Conservation (phyloP, 176 grass and related monocot species). For the Raddia distichophylla region DNA sequence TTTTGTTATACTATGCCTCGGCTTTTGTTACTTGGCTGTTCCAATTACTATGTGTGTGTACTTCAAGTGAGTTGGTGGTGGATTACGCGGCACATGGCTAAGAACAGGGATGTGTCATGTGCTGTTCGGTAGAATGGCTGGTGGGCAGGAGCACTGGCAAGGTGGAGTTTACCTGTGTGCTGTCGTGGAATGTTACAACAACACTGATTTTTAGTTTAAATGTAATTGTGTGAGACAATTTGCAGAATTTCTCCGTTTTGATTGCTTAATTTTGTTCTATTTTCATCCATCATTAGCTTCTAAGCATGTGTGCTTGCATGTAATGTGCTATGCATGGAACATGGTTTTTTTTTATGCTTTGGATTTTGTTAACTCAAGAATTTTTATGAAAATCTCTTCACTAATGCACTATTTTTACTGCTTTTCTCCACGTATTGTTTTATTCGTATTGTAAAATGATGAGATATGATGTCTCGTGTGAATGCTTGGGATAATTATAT, state of each 20-base stretch:
- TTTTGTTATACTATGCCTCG: neutral
- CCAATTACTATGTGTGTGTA: neutral
- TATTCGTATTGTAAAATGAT: constrained; percentile 9
- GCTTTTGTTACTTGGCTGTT: neutral
- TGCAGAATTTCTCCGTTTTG: neutral
- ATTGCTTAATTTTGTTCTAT: neutral
- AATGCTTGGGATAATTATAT: constrained; percentile 10
- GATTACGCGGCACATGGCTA: neutral
- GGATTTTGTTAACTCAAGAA: constrained; percentile 1
- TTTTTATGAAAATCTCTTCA: constrained; percentile 17
- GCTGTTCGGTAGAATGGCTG: neutral
- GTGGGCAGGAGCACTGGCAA: neutral
- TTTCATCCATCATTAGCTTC: neutral
- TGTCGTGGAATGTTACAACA: neutral
- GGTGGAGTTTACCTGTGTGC: neutral
- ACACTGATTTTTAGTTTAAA: neutral
- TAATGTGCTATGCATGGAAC: constrained; percentile 4
- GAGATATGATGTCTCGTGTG: neutral
- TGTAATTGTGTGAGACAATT: neutral
- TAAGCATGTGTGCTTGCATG: neutral
- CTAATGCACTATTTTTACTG: constrained; percentile 1
- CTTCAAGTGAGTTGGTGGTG: neutral
- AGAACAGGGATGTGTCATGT: neutral
- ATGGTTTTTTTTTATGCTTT: neutral
- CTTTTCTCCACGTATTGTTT: neutral